Base-by-base conservation (phyloP, 306 rosid species). In the Dalbergia cultrata region DNA sequence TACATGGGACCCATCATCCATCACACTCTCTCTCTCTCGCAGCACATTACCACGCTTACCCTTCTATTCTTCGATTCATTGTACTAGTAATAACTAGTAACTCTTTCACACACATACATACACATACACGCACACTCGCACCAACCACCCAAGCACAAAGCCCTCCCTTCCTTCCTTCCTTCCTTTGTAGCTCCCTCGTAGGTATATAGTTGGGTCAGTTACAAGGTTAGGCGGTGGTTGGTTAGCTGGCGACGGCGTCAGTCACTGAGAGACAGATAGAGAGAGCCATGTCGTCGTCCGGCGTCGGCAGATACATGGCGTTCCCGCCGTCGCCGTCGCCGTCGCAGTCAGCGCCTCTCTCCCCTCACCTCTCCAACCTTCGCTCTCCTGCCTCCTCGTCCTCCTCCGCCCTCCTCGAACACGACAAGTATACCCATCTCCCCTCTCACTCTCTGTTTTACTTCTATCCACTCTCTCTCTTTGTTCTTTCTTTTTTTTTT, bases 301-400 rank as follows among this genome's bases (percentile, higher is more conserved):
- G 92, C 49, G 60, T 67, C 80, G 81, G 83, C 17, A 90, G 97
- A 85, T 93, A 87, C 89, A 90, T 95, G 98, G 84, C 93, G 0
- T 95, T 88, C 88, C 95, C 98, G 21, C 99, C 97, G 11, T 92
- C 94, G n/a, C 97, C 97, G 11, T 92, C 92, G n/a, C 97, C 87
- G 7, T 95, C 97, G 5, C 99, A 88, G 0, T 91, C 96, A 9
- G 95, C 96, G 0, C 91, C 67, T 78, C 86, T 39, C 33, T 72
- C 75, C 3, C 80, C 97, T 49, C 97, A 89, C 67, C 88, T 89
- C 68, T 86, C 97, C 62, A 83, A 85, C 19, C 97, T 91, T 4
- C 99, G 97, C 44, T 86, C 98, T n/a, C 89, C 86, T n/a, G 82
- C 94, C 59, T 88, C 97, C 41, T 37, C 41, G 7, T 37, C 41